Base-by-base conservation (phyloP, 106 monocot genomes). In the Triglochin maritima region DNA sequence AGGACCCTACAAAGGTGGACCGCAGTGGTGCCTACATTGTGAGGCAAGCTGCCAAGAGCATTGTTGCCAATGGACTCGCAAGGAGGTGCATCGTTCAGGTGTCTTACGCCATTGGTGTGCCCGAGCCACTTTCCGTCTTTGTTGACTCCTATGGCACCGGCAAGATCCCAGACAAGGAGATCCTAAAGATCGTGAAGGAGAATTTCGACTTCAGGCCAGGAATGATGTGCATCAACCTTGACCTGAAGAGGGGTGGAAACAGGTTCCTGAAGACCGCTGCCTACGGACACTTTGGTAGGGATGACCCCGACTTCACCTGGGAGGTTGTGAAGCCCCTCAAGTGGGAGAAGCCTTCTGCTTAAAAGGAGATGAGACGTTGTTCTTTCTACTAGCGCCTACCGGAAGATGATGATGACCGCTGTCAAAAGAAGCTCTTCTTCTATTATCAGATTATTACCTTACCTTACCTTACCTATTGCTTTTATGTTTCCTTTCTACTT, bases 201-300 rank as follows among this genome's bases (percentile, higher is more conserved):
- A 64, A 49, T 41, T 73, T 73, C 47, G 73, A 73, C 44, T 73
- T 73, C 73, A 63, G 73, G 54, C 73, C 73, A 3, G 73, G 73
- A 17, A 73, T 73, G 73, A 73, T 73, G 55, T 65, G 64, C 64
- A 73, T 73, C 73, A 73, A 73, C 73, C 73, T 73, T 48, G 73
- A 73, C 56, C 65, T 73, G 11, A 73, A 73, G 73, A 53, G 64
- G 47, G 73, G 73, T 54, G 73, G 73, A 53, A 64, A 73, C 9
- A 15, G 73, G 55, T 73, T 64, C 56, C 50, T 73, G n/a, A 73
- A 73, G 73, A 73, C 73, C 14, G 73, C 73, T 15, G 73, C 73
- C 10, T 73, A 73, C 46, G 73, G 73, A 5, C 73, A 73, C 57
- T 73, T 73, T 47, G 73, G 73, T 13, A 48, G 73, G 56, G 73